A percentile compares a stretch with the other conserved stretches of the same genome.
These are phyloP conservation scores for Gnomoniopsis smithogilvyi DNA, from an alignment of 2,329 filamentous ascomycete species.

Conservation along the genomic window DNA sequence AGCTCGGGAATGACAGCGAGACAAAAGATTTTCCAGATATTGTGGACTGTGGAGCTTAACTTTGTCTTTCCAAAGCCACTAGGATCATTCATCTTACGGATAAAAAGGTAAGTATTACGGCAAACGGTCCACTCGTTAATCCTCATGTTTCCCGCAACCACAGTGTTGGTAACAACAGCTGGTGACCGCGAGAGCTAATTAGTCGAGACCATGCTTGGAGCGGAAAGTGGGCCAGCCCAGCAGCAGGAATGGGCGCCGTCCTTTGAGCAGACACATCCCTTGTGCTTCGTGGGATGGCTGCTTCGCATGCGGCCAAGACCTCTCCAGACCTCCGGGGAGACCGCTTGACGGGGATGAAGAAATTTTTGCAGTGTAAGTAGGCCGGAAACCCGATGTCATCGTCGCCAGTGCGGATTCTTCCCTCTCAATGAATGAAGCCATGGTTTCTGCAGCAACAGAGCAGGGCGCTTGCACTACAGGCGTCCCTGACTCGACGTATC, in stretches of 20 bases:
- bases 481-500: not conserved
- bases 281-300: not conserved
- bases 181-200: not conserved
- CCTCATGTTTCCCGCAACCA: not conserved
- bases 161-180: constrained; percentile 4
- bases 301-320: not conserved
- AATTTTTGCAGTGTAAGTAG: not conserved
- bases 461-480: not conserved
- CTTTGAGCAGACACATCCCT: not conserved
- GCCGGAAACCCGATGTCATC: not conserved
- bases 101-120: constrained; percentile 9
- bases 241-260: not conserved
- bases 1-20: constrained; percentile 6
- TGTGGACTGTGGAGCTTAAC: not conserved
- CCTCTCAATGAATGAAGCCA: constrained; percentile 2
- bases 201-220: not conserved
- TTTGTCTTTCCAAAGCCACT: not conserved
- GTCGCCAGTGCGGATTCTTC: not conserved
- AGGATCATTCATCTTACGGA: constrained; percentile 3
- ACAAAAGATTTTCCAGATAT: constrained; percentile 2
- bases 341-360: not conserved
- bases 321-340: not conserved
- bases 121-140: constrained; percentile 4
- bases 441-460: constrained; percentile 18
- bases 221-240: not conserved